Conservation (phyloP, 2,329 filamentous ascomycete genomes). For the Penicillium sp. region DNA sequence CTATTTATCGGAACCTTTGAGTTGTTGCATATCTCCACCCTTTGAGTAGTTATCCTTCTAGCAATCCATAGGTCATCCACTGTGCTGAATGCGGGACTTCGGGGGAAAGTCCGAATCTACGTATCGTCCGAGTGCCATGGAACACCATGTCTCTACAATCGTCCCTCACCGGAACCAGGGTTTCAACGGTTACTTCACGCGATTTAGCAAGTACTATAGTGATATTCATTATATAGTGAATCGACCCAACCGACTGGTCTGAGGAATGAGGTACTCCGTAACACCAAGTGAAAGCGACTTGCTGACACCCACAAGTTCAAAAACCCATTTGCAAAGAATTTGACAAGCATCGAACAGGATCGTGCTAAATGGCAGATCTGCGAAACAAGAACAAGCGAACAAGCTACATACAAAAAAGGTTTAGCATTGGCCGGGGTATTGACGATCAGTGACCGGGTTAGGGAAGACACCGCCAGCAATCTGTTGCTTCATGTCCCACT, state of each 20-base stretch:
- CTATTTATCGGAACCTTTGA: too few relatives aligned
- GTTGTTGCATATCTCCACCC: too few relatives aligned
- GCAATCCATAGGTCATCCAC: too few relatives aligned
- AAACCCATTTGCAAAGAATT: not conserved
- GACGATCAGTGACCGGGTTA: slow-evolving; percentile 38
- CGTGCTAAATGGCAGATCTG: not conserved
- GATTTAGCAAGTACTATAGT: not conserved
- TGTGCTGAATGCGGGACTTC: too few relatives aligned
- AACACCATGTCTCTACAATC: too few relatives aligned
- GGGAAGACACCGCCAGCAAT: slow-evolving; percentile 51
- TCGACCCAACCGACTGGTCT: not conserved
- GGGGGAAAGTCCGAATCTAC: too few relatives aligned
- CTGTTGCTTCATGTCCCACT: slow-evolving; percentile 51
- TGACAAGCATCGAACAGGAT: not conserved
- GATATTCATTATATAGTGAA: not conserved
- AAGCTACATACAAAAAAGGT: not conserved
- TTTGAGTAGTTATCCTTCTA: too few relatives aligned
- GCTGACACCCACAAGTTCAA: slow-evolving; percentile 2
- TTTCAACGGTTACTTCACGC: too few relatives aligned
- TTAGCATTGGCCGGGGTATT: slow-evolving; percentile 37
- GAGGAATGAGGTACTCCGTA: not conserved
- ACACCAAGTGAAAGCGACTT: not conserved
- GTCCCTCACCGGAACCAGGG: too few relatives aligned
- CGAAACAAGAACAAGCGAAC: not conserved
- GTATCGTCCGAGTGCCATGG: too few relatives aligned